phyloP scores from a whole-genome alignment of 169 alveolate species.

The Cryptosporidium sp. region DNA sequence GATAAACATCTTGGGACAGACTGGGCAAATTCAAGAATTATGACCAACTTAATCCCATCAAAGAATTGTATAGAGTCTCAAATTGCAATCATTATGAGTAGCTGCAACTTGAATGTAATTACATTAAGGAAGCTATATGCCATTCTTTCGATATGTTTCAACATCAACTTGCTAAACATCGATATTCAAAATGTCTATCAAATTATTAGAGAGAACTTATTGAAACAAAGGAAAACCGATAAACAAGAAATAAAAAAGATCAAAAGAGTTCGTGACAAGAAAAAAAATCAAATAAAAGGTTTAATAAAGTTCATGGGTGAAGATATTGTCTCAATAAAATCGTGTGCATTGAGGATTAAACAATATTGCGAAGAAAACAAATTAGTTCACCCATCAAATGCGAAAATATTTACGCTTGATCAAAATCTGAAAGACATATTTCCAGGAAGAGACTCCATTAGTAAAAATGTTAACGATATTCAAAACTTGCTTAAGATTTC shows the following conservation, averaged over 20 bases:
- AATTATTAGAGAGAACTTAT: conserved; percentile 4
- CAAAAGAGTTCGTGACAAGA: conserved; percentile 27
- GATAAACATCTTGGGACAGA: conserved; percentile 40
- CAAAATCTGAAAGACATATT: conserved; percentile 8
- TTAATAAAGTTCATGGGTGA: conserved; percentile 30
- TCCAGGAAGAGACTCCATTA: conserved; percentile 35
- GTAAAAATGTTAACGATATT: conserved; percentile 35
- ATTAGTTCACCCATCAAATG: conserved; percentile 27
- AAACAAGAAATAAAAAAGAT: conserved; percentile 7
- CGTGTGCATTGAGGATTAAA: conserved; percentile 36
- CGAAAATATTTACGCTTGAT: conserved; percentile 37
- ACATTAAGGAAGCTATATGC: conserved; percentile 62
- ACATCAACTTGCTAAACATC: conserved; percentile 16
- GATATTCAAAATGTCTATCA: conserved; percentile 34
- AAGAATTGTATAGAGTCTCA: conserved; percentile 27
- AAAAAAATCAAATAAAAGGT: conserved; percentile 7
- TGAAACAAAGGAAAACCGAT: neutral
- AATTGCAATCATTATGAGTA: conserved; percentile 20
- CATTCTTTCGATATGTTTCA: conserved; percentile 41
- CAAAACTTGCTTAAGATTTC: conserved; percentile 21
- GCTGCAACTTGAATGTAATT: conserved; percentile 38
- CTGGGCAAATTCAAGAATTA: conserved; percentile 18
- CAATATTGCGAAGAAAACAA: conserved; percentile 45
- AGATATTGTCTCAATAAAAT: neutral
- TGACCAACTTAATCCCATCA: conserved; percentile 35